Conservation (phyloP, 2,329 filamentous ascomycete species). For the Aspergillus intermedius region DNA sequence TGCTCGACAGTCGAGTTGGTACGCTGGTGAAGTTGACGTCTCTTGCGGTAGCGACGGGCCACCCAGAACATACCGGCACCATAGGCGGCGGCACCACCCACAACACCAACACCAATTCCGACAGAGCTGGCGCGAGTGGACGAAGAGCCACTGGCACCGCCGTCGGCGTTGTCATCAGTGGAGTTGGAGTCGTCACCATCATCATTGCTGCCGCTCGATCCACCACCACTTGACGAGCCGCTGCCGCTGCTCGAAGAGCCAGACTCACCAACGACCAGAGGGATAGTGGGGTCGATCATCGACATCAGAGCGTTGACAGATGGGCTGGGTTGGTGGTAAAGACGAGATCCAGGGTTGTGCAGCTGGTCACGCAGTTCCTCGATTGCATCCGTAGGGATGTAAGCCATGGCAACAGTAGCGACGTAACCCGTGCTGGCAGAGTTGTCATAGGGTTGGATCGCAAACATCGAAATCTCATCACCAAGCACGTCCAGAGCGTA, state of each 20-base stretch:
- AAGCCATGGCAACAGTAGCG: slow-evolving; percentile 70
- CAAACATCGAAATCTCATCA: slow-evolving; percentile 58
- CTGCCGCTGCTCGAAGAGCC: slow-evolving; percentile 40
- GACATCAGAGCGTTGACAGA: slow-evolving; percentile 67
- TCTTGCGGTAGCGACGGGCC: slow-evolving; percentile 82
- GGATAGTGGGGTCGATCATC: slow-evolving; percentile 79
- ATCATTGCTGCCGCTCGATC: slow-evolving; percentile 38
- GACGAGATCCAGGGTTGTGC: slow-evolving; percentile 60
- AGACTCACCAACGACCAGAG: slow-evolving; percentile 51
- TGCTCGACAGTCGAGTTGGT: slow-evolving; percentile 60
- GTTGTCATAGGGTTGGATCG: slow-evolving; percentile 71
- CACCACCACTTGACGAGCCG: slow-evolving; percentile 16
- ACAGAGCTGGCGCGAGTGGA: slow-evolving; percentile 44
- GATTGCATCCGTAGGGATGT: slow-evolving; percentile 66
- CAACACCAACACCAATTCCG: slow-evolving; percentile 68
- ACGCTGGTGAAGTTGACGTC: slow-evolving; percentile 69
- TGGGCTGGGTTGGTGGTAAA: slow-evolving; percentile 64
- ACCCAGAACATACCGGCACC: slow-evolving; percentile 92
- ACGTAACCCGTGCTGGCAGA: slow-evolving; percentile 62
- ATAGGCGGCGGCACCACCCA: slow-evolving; percentile 75
- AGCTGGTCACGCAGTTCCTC: slow-evolving; percentile 63
- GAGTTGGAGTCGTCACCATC: slow-evolving; percentile 34
- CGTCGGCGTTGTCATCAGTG: slow-evolving; percentile 34
- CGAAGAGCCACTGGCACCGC: slow-evolving; percentile 42
- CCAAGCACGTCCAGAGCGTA: slow-evolving; percentile 49